Conservation (phyloP, 495 filamentous ascomycete genomes). For the Glarea lozoyensis region DNA sequence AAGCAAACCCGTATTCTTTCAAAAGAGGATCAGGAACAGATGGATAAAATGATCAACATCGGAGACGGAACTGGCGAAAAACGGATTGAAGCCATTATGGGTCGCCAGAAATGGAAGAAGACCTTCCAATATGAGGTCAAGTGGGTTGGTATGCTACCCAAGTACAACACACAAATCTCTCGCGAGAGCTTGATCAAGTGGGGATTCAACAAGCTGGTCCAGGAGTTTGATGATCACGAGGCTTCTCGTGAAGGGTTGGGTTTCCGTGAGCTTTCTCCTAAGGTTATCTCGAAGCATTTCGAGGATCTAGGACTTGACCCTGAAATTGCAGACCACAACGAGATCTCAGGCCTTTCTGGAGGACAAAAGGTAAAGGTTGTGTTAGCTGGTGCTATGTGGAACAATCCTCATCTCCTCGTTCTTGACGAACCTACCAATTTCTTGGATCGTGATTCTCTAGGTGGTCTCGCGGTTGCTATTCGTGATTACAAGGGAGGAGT, state of each 20-base stretch:
- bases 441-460: slow-evolving; percentile 93
- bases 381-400: slow-evolving; percentile 96
- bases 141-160: slow-evolving; percentile 81
- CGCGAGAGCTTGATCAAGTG: slow-evolving; percentile 80
- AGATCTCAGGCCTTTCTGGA: slow-evolving; percentile 93
- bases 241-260: slow-evolving; percentile 94
- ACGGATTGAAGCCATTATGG: slow-evolving; percentile 81
- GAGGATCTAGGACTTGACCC: slow-evolving; percentile 94
- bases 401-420: slow-evolving; percentile 94
- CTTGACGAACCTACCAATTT: slow-evolving; percentile 99
- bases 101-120: slow-evolving; percentile 98
- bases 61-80: slow-evolving; percentile 70
- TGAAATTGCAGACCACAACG: slow-evolving; percentile 97
- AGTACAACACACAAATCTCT: slow-evolving; percentile 86
- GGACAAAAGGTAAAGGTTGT: slow-evolving; percentile 99
- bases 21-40: slow-evolving; percentile 73
- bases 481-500: slow-evolving; percentile 97
- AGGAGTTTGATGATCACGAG: slow-evolving; percentile 98
- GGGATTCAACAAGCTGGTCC: slow-evolving; percentile 86
- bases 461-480: slow-evolving; percentile 91
- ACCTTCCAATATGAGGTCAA: slow-evolving; percentile 98
- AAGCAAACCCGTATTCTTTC: slow-evolving; percentile 95
- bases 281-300: slow-evolving; percentile 94
- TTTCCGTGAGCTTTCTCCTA: slow-evolving; percentile 84
- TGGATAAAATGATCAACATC: slow-evolving; percentile 80